phyloP scores from a whole-genome alignment of 2,329 filamentous ascomycete genomes.

The Sporothrix humicola region DNA sequence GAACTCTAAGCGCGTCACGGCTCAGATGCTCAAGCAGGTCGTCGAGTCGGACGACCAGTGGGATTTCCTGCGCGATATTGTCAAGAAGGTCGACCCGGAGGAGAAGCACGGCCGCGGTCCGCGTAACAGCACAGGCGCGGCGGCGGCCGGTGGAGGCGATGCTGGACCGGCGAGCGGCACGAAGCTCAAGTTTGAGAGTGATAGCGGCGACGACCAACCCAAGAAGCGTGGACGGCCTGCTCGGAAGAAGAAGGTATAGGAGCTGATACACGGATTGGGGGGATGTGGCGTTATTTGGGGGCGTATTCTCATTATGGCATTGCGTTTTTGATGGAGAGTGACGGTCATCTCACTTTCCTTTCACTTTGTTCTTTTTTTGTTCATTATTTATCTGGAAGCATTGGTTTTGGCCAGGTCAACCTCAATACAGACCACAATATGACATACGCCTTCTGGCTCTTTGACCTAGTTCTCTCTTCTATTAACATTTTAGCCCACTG shows the following conservation, averaged over 20 bases:
- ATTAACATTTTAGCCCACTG: too few species aligned
- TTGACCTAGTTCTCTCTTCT: too few species aligned
- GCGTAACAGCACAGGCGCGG: conserved; percentile 60
- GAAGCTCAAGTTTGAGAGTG: conserved; percentile 38
- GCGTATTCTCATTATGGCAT: conserved; percentile 4
- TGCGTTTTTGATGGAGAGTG: neutral
- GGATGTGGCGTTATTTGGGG: conserved; percentile 4
- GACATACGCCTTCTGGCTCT: too few species aligned
- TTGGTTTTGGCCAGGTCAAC: neutral
- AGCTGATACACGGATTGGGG: conserved; percentile 35
- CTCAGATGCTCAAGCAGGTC: conserved; percentile 88
- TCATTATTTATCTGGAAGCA: conserved; percentile 4
- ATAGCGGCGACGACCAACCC: conserved; percentile 47
- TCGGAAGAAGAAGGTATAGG: conserved; percentile 56
- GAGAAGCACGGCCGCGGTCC: conserved; percentile 54
- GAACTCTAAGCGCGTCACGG: conserved; percentile 87
- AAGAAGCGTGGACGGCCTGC: conserved; percentile 43
- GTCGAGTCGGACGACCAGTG: conserved; percentile 88
- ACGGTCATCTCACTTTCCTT: neutral
- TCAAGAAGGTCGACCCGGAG: conserved; percentile 73
- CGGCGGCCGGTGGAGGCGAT: conserved; percentile 42
- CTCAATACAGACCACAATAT: neutral
- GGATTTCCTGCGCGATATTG: conserved; percentile 92
- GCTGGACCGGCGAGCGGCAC: conserved; percentile 25
- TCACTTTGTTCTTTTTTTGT: neutral